Base-by-base conservation (phyloP, 2,329 filamentous ascomycete species). In the Aspergillus puulaauensis region DNA sequence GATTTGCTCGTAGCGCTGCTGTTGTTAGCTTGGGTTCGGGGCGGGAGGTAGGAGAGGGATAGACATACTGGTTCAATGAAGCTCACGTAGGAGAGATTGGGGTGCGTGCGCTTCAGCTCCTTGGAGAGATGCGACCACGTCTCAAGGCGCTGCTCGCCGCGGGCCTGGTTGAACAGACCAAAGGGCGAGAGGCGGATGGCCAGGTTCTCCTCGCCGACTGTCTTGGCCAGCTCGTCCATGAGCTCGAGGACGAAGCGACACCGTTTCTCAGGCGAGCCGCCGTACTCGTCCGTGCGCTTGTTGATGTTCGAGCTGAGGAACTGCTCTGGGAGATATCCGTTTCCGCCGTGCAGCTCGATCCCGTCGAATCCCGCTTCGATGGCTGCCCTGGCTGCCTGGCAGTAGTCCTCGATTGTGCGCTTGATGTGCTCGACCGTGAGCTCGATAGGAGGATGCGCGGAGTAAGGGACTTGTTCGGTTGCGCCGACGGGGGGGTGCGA, bases 171-270 rank as follows among this genome's bases (percentile, higher is more conserved):
- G 64, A 80, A 84, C 3, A 82, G 64, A 3, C 81, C 80, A 59
- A 82, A 81, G 0, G 80, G 80, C 0, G 75, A 75, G 9, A 82
- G 68, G 4, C 80, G 73, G 43, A 82, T 79, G 3, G 76, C 71
- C 31, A 81, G 41, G 44, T 77, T 79, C 2, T 80, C 73, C 21
- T 77, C 68, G 1, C 82, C 82, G 2, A 83, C 69, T 0, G 74
- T 72, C 35, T 72, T 62, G 0, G 77, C 75, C 15, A 83, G 56
- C 53, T 75, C 66, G 35, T 76, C 71, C 66, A 82, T 81, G n/a
- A 86, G 73, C 62, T 85, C 82, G 2, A 86, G 67, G 1, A 78
- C 79, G 63, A 89, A 87, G 4, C 75, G 77, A 59, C 78, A 82
- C n/a, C 81, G 74, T 57, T 82, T 81, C 65, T 82, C 76, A 2